These are phyloP conservation scores for Coemansia sp. DNA, from an alignment of 192 early-diverging fungal species.

Conservation along the genomic window DNA sequence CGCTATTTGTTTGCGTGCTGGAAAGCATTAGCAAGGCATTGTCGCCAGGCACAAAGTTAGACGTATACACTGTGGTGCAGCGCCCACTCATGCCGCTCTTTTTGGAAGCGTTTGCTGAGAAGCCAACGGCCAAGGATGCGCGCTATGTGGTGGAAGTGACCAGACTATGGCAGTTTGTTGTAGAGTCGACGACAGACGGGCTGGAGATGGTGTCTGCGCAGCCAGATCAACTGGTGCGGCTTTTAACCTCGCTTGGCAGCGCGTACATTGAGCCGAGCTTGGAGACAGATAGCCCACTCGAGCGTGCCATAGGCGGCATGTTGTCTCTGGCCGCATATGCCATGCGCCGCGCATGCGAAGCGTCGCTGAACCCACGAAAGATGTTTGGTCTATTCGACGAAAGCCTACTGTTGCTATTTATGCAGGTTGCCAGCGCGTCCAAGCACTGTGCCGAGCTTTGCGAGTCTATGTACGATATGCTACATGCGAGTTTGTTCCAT, in stretches of 20 bases:
- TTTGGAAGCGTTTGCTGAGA: constrained; percentile 21
- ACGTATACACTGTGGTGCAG: constrained; percentile 26
- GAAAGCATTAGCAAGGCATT: constrained; percentile 16
- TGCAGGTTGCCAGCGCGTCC: constrained; percentile 13
- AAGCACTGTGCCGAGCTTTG: neutral
- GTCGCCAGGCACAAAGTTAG: constrained; percentile 7
- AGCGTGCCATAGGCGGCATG: constrained; percentile 12
- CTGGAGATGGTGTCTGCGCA: constrained; percentile 26
- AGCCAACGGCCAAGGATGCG: neutral
- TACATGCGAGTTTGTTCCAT: constrained; percentile 36
- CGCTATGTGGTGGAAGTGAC: constrained; percentile 17
- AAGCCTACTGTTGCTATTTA: constrained; percentile 17
- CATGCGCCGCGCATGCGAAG: constrained; percentile 36
- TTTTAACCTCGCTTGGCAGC: constrained; percentile 7
- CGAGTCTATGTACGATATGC: constrained; percentile 27
- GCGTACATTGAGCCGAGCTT: constrained; percentile 8
- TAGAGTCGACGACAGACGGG: constrained; percentile 25
- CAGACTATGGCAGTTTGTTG: constrained; percentile 28
- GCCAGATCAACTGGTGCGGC: constrained; percentile 30
- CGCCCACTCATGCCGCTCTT: constrained; percentile 35
- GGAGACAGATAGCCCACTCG: neutral
- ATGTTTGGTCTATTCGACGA: constrained; percentile 31
- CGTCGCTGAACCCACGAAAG: constrained; percentile 34
- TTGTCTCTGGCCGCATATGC: constrained; percentile 11
- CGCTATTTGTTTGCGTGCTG: constrained; percentile 20